phyloP scores from a whole-genome alignment of 345 rosid species.

The Eutrema heterophyllum region DNA sequence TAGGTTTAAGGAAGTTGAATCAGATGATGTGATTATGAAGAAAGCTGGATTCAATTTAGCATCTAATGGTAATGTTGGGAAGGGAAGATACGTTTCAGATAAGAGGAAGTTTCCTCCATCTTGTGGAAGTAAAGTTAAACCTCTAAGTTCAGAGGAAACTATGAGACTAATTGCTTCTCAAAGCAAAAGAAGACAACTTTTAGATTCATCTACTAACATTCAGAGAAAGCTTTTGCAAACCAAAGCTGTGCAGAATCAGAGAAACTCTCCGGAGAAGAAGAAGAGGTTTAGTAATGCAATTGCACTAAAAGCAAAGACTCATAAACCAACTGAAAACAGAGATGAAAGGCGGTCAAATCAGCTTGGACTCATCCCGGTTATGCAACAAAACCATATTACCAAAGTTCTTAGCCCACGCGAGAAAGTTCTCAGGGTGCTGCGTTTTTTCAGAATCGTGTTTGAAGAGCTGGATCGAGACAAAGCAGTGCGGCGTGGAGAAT shows the following conservation, averaged over 20 bases:
- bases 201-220: background rate
- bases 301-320: background rate
- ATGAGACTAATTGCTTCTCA: background rate
- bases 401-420: background rate
- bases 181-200: background rate
- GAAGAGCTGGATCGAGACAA: background rate
- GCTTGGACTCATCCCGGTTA: background rate
- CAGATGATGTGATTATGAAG: conserved; percentile 1
- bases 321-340: background rate
- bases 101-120: background rate
- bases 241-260: background rate
- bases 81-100: background rate
- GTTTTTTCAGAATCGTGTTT: background rate
- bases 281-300: no score
- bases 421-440: background rate
- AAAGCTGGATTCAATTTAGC: conserved; percentile 5
- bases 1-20: background rate
- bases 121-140: conserved; percentile 2
- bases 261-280: background rate
- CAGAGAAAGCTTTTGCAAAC: background rate
- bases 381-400: no score
- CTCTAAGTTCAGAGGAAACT: conserved; percentile 1
- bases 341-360: background rate
- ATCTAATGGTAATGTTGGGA: background rate
- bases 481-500: background rate